Conservation (phyloP, 2,329 filamentous ascomycete species). For the Hypoxylon sp. region DNA sequence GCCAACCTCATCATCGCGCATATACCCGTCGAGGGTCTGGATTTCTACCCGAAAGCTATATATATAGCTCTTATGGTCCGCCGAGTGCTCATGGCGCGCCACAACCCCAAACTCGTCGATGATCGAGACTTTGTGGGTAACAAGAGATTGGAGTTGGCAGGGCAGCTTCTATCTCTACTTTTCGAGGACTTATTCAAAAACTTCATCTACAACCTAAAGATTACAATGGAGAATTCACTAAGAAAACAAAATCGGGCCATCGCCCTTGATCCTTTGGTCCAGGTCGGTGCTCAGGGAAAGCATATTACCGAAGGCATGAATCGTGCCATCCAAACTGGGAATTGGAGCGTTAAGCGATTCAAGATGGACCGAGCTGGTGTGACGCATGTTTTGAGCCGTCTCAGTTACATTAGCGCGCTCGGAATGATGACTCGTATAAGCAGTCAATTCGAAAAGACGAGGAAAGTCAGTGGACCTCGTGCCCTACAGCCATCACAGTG, state of each 20-base stretch:
- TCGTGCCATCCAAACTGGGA: constrained; percentile 95
- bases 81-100: constrained; percentile 93
- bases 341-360: constrained; percentile 98
- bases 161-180: constrained; percentile 90
- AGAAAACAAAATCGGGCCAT: constrained; percentile 93
- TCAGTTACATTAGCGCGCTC: constrained; percentile 96
- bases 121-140: constrained; percentile 98
- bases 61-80: constrained; percentile 98
- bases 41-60: constrained; percentile 96
- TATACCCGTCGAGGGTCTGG: constrained; percentile 88
- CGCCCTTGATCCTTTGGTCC: constrained; percentile 86
- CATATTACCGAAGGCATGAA: constrained; percentile 95
- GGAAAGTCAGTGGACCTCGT: constrained; percentile 95
- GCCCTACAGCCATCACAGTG: constrained; percentile 97
- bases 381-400: constrained; percentile 92
- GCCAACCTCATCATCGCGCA: constrained; percentile 95
- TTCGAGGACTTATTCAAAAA: constrained; percentile 99
- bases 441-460: constrained; percentile 98
- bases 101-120: constrained; percentile 90
- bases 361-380: constrained; percentile 98
- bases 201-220: constrained; percentile 88
- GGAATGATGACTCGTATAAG: constrained; percentile 99
- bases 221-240: constrained; percentile 93
- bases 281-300: constrained; percentile 86
- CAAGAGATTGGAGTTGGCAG: constrained; percentile 93